These are phyloP conservation scores for Thraustochytrium aureum DNA, from an alignment of 352 stramenopile species.

Conservation along the genomic window DNA sequence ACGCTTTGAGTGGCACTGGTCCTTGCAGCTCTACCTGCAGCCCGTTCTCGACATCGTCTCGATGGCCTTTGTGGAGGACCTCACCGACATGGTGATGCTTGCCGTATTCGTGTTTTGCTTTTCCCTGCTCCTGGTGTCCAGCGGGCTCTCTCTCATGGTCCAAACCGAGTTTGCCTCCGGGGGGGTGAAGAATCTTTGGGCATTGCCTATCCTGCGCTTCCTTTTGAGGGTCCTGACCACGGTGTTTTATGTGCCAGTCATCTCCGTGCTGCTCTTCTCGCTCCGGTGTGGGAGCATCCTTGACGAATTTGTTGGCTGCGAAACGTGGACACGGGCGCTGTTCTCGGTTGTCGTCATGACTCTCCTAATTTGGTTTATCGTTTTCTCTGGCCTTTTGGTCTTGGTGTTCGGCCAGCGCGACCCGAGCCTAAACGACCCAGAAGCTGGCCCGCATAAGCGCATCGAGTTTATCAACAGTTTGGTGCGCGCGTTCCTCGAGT, in stretches of 20 bases:
- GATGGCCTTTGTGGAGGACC: constrained; percentile 26
- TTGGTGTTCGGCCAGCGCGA: constrained; percentile 44
- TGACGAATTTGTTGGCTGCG: constrained; percentile 22
- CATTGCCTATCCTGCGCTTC: constrained; percentile 20
- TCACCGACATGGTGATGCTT: constrained; percentile 18
- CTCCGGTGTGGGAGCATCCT: constrained; percentile 13
- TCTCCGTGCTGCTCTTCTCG: constrained; percentile 26
- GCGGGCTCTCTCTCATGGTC: constrained; percentile 21
- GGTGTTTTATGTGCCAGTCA: constrained; percentile 48
- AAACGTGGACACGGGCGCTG: not conserved
- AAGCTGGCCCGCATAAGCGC: constrained; percentile 46
- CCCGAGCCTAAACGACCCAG: not conserved
- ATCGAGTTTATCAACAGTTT: constrained; percentile 50
- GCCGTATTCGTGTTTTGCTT: constrained; percentile 29
- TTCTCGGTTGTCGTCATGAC: not conserved
- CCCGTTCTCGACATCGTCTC: constrained; percentile 19
- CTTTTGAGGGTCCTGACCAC: constrained; percentile 41
- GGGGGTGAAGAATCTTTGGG: constrained; percentile 47
- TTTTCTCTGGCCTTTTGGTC: constrained; percentile 41
- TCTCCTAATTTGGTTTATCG: constrained; percentile 42
- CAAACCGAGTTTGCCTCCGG: constrained; percentile 45
- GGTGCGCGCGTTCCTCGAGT: constrained; percentile 39
- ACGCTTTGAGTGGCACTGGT: constrained; percentile 41
- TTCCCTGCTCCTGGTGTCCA: constrained; percentile 6
- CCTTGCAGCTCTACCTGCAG: not conserved